Conservation (phyloP, 2,329 filamentous ascomycete genomes). For the Penicillium hesseltinei region DNA sequence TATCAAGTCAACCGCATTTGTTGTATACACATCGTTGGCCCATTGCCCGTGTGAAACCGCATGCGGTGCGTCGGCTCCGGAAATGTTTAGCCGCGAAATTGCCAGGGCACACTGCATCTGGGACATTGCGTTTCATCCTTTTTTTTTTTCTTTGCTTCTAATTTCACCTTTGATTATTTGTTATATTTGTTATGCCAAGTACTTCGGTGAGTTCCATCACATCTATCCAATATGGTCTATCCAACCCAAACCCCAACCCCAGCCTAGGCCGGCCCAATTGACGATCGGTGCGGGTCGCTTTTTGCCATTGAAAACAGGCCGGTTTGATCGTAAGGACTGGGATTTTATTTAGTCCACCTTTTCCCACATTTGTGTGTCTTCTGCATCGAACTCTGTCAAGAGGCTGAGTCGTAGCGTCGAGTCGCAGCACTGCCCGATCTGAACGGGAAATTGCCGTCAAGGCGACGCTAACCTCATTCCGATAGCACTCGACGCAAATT, state of each 20-base stretch:
- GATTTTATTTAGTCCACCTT: not conserved
- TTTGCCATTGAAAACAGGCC: slow-evolving; percentile 8
- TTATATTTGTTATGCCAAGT: not conserved
- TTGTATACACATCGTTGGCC: too few species aligned
- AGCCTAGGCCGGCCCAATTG: not conserved
- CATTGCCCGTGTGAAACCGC: not conserved
- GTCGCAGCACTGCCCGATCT: not conserved
- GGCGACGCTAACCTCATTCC: not conserved
- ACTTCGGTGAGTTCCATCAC: slow-evolving; percentile 1
- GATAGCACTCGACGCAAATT: not conserved
- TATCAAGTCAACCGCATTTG: not conserved
- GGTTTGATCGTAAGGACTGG: slow-evolving; percentile 5
- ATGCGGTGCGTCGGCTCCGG: not conserved
- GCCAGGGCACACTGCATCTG: not conserved
- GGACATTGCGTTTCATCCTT: not conserved
- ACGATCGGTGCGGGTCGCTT: slow-evolving; percentile 3
- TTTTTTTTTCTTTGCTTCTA: too few species aligned
- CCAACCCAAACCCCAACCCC: not conserved
- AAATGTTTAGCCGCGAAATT: not conserved
- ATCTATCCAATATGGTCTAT: not conserved
- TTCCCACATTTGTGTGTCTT: not conserved
- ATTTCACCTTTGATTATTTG: too few species aligned
- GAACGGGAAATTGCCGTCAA: not conserved
- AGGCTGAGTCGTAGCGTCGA: not conserved
- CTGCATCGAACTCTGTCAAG: not conserved